A percentile compares a stretch with the other conserved stretches of the same genome.
Evolutionary conservation across 2,329 filamentous ascomycete species (phyloP).

Genomic region (Tolypocladium ophioglossoides): DNA sequence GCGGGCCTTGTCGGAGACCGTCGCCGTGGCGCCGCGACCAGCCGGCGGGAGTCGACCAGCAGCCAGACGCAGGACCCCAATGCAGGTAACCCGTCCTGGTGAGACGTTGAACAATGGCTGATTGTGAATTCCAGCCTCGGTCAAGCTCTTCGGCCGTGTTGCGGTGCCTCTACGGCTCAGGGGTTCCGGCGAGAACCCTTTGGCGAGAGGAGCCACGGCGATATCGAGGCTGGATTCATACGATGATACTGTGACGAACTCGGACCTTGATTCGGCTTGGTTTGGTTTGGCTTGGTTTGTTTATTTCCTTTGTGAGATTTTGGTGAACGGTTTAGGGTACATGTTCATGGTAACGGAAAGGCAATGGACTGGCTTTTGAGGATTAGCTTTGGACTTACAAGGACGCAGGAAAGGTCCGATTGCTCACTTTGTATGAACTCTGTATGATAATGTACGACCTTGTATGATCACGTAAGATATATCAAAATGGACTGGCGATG

Average conservation of each 20-base stretch:
- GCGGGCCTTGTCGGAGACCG: slow-evolving; percentile 16
- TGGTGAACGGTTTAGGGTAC: not conserved
- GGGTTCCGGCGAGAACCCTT: not conserved
- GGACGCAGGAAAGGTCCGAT: not conserved
- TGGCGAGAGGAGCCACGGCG: slow-evolving; percentile 1
- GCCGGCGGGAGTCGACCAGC: not conserved
- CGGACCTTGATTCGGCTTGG: no score
- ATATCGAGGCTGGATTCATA: slow-evolving; percentile 1
- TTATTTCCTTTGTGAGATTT: not conserved
- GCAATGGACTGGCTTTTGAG: not conserved
- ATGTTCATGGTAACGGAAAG: not conserved
- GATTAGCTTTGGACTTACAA: not conserved
- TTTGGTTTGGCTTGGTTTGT: not conserved
- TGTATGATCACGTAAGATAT: not conserved
- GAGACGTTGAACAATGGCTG: not conserved
- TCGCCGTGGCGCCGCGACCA: not conserved
- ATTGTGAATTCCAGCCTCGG: not conserved
- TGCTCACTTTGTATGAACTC: not conserved
- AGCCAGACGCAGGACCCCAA: not conserved
- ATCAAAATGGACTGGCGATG: not conserved
- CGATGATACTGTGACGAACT: not conserved
- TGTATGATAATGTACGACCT: not conserved
- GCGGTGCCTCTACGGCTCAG: slow-evolving; percentile 1
- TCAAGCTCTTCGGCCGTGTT: not conserved
- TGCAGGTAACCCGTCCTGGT: not conserved